These are phyloP conservation scores for Spinellus fusiger DNA, from an alignment of 192 early-diverging fungal genomes.

Conservation along the genomic window DNA sequence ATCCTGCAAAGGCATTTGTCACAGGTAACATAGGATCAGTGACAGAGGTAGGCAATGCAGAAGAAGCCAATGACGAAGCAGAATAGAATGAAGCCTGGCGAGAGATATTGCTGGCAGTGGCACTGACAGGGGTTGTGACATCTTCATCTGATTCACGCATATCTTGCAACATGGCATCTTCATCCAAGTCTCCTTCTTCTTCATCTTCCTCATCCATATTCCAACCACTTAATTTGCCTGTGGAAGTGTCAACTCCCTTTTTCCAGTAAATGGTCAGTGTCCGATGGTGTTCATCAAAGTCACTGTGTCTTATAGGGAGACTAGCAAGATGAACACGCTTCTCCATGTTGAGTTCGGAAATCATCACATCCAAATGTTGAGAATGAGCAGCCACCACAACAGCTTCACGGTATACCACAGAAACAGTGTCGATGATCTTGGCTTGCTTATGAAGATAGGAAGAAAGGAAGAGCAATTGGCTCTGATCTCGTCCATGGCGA, in stretches of 20 bases:
- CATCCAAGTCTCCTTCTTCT: slow-evolving; percentile 29
- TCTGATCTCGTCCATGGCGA: slow-evolving; percentile 70
- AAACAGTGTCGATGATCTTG: slow-evolving; percentile 19
- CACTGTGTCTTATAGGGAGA: slow-evolving; percentile 31
- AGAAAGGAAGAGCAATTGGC: slow-evolving; percentile 57
- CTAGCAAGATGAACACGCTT: slow-evolving; percentile 53
- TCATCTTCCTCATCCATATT: slow-evolving; percentile 40
- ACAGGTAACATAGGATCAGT: too few relatives aligned
- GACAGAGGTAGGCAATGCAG: too few relatives aligned
- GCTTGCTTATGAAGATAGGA: slow-evolving; percentile 52
- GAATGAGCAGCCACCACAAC: slow-evolving; percentile 59
- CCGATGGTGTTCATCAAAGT: slow-evolving; percentile 14
- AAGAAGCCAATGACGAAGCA: too few relatives aligned
- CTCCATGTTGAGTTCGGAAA: slow-evolving; percentile 69
- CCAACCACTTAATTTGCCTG: slow-evolving; percentile 17
- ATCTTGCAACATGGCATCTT: slow-evolving; percentile 28
- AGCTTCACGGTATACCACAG: slow-evolving; percentile 51
- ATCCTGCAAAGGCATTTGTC: too few relatives aligned
- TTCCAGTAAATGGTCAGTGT: slow-evolving; percentile 43
- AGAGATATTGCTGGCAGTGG: background rate
- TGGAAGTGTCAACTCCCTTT: slow-evolving; percentile 30
- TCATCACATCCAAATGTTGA: slow-evolving; percentile 64
- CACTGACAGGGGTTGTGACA: background rate
- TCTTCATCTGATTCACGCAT: slow-evolving; percentile 1
- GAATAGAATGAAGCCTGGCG: background rate